Base-by-base conservation (phyloP, 2,329 filamentous ascomycete genomes). In the Cylindrodendrum hubeiense region DNA sequence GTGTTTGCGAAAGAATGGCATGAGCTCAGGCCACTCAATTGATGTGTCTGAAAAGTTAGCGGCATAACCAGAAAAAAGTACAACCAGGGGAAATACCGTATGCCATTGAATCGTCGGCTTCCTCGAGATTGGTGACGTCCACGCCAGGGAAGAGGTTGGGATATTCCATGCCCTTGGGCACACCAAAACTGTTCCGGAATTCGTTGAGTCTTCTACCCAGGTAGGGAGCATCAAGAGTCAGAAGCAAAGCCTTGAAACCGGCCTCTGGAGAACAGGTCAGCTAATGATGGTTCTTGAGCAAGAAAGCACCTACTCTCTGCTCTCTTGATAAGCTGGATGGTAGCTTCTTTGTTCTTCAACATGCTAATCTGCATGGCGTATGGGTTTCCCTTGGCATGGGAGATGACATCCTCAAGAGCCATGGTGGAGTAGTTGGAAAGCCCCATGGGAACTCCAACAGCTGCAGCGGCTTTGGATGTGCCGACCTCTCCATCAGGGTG, bases 361-460 rank as follows among this genome's bases (percentile, higher is more conserved):
- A 60, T n/a, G 46, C 53, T 59, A 24, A 67, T 44, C 33, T 67
- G 65, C 39, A 67, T 60, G 7, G 26, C 39, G 30, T 67, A 67
- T 0, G 65, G 65, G 22, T 60, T 67, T 1, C 46, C 60, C 24
- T 57, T 51, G 13, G 4, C 51, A 10, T 60, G 28, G 2, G 65
- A 37, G 33, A 65, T 78, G n/a, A 67, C 62, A 5, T 65, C 53
- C 12, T 65, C 65, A 4, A 67, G 34, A 13, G 43, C 17, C 7
- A 17, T 49, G 7, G 56, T 67, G 3, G 57, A 56, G 19, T 65
- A 59, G 28, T 28, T 34, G 9, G 61, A 65, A 3, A 67, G 28
- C 5, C 37, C 62, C 62, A 65, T 62, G 9, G 55, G 33, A 0
- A 62, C 22, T 3, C 57, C 53, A 0, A 21, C 17, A 3, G 37